Conservation (phyloP, 2,329 filamentous ascomycete species). For the Penicillium italicum region DNA sequence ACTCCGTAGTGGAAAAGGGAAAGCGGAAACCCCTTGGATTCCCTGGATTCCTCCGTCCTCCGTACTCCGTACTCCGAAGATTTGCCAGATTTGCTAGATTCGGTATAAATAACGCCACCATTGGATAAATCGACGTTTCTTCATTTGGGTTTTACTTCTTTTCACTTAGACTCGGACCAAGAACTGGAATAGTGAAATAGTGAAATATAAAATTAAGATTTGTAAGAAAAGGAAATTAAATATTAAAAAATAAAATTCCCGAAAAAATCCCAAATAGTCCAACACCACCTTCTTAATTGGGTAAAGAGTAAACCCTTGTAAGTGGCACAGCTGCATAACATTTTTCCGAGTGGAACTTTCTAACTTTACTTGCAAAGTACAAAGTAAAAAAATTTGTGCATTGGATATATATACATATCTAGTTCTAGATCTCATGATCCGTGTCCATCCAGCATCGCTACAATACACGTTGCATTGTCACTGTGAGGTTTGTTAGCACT, state of each 20-base stretch:
- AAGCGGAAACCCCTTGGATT: no score
- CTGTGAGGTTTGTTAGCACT: constrained; percentile 19
- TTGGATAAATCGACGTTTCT: neutral
- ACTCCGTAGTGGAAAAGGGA: neutral
- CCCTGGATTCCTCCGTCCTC: no score
- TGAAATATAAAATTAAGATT: neutral
- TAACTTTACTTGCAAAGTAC: no score
- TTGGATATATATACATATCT: neutral
- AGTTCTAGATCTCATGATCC: constrained; percentile 13
- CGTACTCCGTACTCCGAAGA: no score
- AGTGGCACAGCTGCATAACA: constrained; percentile 21
- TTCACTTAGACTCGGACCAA: neutral
- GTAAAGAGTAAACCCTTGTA: constrained; percentile 11
- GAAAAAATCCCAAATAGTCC: neutral
- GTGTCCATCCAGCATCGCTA: constrained; percentile 32
- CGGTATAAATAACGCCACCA: neutral
- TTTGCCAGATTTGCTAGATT: neutral
- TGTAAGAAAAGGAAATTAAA: neutral
- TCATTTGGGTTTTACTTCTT: neutral
- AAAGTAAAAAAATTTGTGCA: no score
- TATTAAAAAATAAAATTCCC: neutral
- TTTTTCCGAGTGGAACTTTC: neutral
- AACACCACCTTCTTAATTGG: constrained; percentile 25
- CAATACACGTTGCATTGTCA: constrained; percentile 36
- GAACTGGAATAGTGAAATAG: neutral